Evolutionary conservation across 176 grass and related monocot genomes (phyloP).

Genomic region (Guadua angustifolia): DNA sequence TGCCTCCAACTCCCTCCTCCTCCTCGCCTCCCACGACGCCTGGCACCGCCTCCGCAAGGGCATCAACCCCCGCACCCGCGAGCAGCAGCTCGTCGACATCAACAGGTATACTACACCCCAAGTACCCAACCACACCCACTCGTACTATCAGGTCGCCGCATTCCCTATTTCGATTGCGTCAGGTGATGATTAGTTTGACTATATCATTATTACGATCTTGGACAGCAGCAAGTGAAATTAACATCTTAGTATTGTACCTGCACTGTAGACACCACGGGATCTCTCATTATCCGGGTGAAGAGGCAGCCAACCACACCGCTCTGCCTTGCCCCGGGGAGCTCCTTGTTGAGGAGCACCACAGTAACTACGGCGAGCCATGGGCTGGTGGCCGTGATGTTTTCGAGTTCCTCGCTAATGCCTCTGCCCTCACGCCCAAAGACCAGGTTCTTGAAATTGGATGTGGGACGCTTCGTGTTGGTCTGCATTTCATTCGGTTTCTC

Average conservation of each 20-base stretch:
- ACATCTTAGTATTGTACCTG: constrained; percentile 24
- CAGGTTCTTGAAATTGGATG: constrained; percentile 87
- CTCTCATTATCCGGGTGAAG: constrained; percentile 67
- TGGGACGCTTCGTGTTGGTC: constrained; percentile 85
- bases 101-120: constrained; percentile 52
- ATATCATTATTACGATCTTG: not conserved
- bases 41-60: constrained; percentile 87
- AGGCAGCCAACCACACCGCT: constrained; percentile 66
- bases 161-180: not conserved
- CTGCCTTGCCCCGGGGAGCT: constrained; percentile 77
- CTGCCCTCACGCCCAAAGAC: constrained; percentile 53
- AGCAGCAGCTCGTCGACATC: constrained; percentile 81
- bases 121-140: not conserved
- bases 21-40: constrained; percentile 49
- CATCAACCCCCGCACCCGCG: constrained; percentile 91
- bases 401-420: constrained; percentile 73
- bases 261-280: constrained; percentile 76
- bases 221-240: not conserved
- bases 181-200: not conserved
- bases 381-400: constrained; percentile 84
- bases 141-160: not conserved
- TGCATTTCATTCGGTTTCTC: constrained; percentile 90
- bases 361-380: constrained; percentile 94
- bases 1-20: constrained; percentile 66
- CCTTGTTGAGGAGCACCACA: constrained; percentile 97